Conservation (phyloP, 345 rosid species). For the Lepidium aucheri region DNA sequence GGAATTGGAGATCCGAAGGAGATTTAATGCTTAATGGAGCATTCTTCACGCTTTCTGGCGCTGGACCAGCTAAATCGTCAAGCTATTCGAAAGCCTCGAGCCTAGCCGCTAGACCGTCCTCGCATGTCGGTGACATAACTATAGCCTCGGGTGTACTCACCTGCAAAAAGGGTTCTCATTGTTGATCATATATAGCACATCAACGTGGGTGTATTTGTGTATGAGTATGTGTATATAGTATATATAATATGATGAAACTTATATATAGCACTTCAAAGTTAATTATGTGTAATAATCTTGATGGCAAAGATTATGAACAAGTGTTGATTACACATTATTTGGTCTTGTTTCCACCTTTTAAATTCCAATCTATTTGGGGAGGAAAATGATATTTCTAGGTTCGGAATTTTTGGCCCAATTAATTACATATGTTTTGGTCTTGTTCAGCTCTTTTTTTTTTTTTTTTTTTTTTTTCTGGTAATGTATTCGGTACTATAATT, state of each 20-base stretch:
- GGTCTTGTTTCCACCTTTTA: not conserved
- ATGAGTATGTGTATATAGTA: not conserved
- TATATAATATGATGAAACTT: not conserved
- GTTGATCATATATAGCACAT: conserved; percentile 37
- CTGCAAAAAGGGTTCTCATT: conserved; percentile 57
- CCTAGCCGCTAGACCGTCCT: conserved; percentile 68
- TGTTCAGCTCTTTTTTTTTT: too few relatives aligned
- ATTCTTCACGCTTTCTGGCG: conserved; percentile 53
- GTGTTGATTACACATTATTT: conserved; percentile 7
- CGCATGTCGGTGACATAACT: conserved; percentile 54
- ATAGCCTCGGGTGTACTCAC: conserved; percentile 46
- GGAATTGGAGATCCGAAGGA: conserved; percentile 87
- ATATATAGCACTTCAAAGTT: conserved; percentile 1
- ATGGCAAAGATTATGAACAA: not conserved
- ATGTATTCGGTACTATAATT: too few relatives aligned
- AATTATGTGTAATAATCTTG: conserved; percentile 21
- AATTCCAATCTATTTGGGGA: too few relatives aligned
- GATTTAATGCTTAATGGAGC: conserved; percentile 69
- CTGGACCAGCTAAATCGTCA: conserved; percentile 49
- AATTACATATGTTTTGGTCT: too few relatives aligned
- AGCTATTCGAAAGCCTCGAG: conserved; percentile 77
- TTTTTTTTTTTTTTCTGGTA: too few relatives aligned
- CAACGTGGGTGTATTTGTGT: not conserved
- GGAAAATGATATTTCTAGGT: too few relatives aligned
- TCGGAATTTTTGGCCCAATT: too few relatives aligned